Percentiles rank a stretch among this genome's conserved stretches.
Conservation (phyloP, 305 asterid genomes). For the Rubia occidens region DNA sequence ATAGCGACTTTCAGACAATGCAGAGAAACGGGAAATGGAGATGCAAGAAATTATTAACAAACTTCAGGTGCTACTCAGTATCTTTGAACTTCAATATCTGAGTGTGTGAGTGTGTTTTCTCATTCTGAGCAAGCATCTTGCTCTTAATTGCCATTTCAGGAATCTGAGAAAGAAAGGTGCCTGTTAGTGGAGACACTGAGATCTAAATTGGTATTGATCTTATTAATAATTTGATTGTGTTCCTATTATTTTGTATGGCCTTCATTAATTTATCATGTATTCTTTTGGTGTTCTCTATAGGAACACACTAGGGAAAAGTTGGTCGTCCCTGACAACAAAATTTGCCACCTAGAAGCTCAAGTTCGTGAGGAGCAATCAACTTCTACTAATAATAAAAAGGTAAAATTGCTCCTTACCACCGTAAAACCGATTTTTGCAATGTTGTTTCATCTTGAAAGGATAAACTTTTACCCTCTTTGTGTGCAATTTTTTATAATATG, state of each 20-base stretch:
- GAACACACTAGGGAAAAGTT: constrained; percentile 84
- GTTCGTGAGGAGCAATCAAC: constrained; percentile 65
- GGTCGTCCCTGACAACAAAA: constrained; percentile 80
- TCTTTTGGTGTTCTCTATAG: constrained; percentile 29
- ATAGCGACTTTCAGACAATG: constrained; percentile 53
- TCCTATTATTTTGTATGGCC: not conserved
- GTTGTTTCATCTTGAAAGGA: constrained; percentile 16
- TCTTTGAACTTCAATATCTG: constrained; percentile 8
- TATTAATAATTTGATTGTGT: constrained; percentile 6
- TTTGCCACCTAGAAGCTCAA: constrained; percentile 80
- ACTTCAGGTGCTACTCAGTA: constrained; percentile 53
- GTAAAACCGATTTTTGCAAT: too few relatives aligned
- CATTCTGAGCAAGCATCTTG: not conserved
- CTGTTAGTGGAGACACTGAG: constrained; percentile 67
- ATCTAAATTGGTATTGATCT: constrained; percentile 68
- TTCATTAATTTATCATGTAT: constrained; percentile 6
- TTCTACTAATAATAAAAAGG: constrained; percentile 55
- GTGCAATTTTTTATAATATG: constrained; percentile 41
- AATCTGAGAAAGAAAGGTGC: constrained; percentile 76
- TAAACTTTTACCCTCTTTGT: constrained; percentile 16
- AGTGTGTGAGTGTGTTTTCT: not conserved
- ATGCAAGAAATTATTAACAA: constrained; percentile 80
- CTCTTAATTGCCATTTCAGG: constrained; percentile 37
- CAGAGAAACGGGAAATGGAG: constrained; percentile 71
- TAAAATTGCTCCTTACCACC: constrained; percentile 23